Conservation (phyloP, 331 rosid species). For the Quercus tomentella region DNA sequence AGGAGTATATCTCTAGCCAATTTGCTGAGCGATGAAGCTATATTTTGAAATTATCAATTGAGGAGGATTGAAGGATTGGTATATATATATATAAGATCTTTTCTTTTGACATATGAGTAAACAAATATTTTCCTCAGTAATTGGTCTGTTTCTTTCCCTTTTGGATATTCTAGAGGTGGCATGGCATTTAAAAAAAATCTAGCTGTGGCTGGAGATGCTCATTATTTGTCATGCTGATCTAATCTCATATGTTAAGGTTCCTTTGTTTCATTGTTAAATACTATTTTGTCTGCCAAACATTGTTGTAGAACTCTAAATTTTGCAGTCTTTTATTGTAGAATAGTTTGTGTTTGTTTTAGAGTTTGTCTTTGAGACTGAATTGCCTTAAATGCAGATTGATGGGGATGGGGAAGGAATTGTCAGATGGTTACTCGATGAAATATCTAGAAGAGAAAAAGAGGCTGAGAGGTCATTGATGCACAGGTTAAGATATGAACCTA, state of each 20-base stretch:
- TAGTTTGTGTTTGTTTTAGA: neutral
- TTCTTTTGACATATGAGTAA: neutral
- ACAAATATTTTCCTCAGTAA: neutral
- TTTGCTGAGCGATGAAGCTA: neutral
- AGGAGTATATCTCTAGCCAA: neutral
- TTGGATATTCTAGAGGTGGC: neutral
- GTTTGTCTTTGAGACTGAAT: neutral
- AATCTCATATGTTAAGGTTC: neutral
- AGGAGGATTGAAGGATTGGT: neutral
- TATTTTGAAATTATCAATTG: neutral
- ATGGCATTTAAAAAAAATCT: neutral
- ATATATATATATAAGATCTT: neutral
- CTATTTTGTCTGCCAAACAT: neutral
- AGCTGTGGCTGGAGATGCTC: too few species aligned
- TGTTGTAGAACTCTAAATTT: neutral
- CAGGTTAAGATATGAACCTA: slow-evolving; percentile 21
- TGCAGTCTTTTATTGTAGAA: neutral
- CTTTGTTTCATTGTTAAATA: neutral
- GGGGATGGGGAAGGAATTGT: slow-evolving; percentile 1
- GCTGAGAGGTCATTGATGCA: slow-evolving; percentile 44
- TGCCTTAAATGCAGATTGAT: slow-evolving; percentile 8
- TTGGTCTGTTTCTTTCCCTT: neutral
- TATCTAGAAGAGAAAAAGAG: slow-evolving; percentile 31
- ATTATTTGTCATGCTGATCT: neutral
- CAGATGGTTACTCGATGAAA: slow-evolving; percentile 32